Evolutionary conservation across 2,329 filamentous ascomycete genomes (phyloP).

Genomic region (Clonostachys chloroleuca): DNA sequence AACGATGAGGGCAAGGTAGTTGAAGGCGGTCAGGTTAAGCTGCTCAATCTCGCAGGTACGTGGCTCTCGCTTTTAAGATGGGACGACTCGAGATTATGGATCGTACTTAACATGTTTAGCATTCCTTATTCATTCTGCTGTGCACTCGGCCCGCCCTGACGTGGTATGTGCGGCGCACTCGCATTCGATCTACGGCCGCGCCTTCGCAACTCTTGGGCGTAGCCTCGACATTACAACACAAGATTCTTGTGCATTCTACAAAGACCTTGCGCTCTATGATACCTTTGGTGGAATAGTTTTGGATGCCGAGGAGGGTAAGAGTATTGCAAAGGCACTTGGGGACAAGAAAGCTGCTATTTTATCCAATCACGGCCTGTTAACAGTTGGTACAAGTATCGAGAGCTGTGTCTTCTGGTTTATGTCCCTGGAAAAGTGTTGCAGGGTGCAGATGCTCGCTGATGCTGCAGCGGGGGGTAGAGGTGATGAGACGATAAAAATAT

Average conservation of each 20-base stretch:
- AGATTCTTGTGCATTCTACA: conserved; percentile 58
- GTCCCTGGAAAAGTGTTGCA: conserved; percentile 20
- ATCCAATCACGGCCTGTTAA: conserved; percentile 61
- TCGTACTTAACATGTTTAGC: too few relatives aligned
- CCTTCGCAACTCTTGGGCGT: conserved; percentile 58
- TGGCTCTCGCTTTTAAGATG: too few relatives aligned
- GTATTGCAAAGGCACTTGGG: conserved; percentile 54
- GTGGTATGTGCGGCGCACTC: conserved; percentile 49
- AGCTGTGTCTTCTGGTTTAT: conserved; percentile 64
- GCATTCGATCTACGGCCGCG: conserved; percentile 47
- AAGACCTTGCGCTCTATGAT: conserved; percentile 37
- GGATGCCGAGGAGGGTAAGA: conserved; percentile 50
- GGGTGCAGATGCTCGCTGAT: conserved; percentile 24
- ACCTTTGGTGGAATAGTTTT: conserved; percentile 57
- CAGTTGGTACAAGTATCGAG: conserved; percentile 59
- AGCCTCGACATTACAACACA: conserved; percentile 62
- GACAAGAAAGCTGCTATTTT: conserved; percentile 50
- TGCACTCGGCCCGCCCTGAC: conserved; percentile 51
- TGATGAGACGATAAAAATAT: too few relatives aligned
- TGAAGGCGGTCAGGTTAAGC: too few relatives aligned
- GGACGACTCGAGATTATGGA: too few relatives aligned
- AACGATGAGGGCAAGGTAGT: too few relatives aligned
- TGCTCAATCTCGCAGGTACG: too few relatives aligned
- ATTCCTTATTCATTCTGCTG: conserved; percentile 27
- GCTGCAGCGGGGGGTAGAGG: too few relatives aligned